phyloP scores from a whole-genome alignment of 495 filamentous ascomycete genomes.

The Annulohypoxylon maeteangense region DNA sequence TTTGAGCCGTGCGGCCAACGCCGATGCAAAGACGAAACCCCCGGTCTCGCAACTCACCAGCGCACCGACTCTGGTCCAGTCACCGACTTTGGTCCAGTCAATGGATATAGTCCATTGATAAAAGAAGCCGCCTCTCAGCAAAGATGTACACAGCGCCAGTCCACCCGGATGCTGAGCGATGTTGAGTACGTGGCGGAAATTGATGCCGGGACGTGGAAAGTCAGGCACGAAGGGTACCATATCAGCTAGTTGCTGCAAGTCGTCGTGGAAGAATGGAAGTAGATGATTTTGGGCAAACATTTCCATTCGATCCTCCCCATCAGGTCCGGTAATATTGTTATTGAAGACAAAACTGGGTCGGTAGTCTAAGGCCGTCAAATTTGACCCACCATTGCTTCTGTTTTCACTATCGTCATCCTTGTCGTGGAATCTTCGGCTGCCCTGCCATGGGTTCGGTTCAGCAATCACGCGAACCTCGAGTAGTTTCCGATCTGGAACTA shows the following conservation, averaged over 20 bases:
- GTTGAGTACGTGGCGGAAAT: conserved; percentile 69
- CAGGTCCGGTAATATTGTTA: conserved; percentile 62
- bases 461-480: conserved; percentile 65
- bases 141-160: conserved; percentile 63
- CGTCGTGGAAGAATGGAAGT: conserved; percentile 62
- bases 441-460: no score
- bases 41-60: conserved; percentile 68
- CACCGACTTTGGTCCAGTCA: conserved; percentile 61
- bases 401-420: conserved; percentile 21
- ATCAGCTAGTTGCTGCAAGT: conserved; percentile 60
- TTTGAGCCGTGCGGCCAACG: conserved; percentile 59
- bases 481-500: conserved; percentile 66
- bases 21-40: conserved; percentile 67
- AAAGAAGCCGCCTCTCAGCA: conserved; percentile 61
- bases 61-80: conserved; percentile 60
- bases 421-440: no score
- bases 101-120: no score
- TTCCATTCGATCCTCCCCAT: conserved; percentile 51
- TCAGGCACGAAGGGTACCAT: conserved; percentile 63
- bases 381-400: background rate
- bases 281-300: conserved; percentile 59
- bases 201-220: conserved; percentile 64
- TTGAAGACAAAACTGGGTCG: conserved; percentile 62
- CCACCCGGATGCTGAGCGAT: conserved; percentile 67
- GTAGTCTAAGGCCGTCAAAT: conserved; percentile 46